A percentile compares a stretch with the other conserved stretches of the same genome.
phyloP scores from a whole-genome alignment of 1,139 yeast genomes.

The Suhomyces ambrosiae region DNA sequence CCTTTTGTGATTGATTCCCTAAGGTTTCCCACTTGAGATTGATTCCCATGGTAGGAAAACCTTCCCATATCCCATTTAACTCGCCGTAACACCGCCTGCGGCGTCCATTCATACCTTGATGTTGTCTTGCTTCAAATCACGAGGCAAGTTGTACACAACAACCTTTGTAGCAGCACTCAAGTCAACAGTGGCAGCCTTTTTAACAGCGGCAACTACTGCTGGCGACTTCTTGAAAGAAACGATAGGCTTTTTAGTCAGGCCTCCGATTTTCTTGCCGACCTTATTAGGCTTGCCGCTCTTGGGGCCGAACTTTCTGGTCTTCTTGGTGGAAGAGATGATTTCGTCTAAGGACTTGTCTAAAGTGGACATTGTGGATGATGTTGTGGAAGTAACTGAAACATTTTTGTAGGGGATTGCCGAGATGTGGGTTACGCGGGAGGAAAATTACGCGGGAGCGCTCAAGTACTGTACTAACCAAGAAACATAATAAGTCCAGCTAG shows the following conservation, averaged over 20 bases:
- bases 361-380: slow-evolving; percentile 40
- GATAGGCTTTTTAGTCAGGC: slow-evolving; percentile 33
- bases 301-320: slow-evolving; percentile 22
- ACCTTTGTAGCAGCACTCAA: slow-evolving; percentile 70
- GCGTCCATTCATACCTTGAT: slow-evolving; percentile 64
- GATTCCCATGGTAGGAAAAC: too few relatives aligned
- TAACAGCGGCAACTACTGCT: slow-evolving; percentile 34
- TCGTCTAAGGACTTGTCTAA: slow-evolving; percentile 96
- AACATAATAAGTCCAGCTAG: too few relatives aligned
- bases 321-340: slow-evolving; percentile 72
- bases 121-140: slow-evolving; percentile 74
- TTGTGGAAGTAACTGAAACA: neutral
- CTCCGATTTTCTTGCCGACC: slow-evolving; percentile 37
- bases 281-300: slow-evolving; percentile 34
- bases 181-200: slow-evolving; percentile 37
- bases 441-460: neutral
- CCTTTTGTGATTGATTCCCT: neutral
- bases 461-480: neutral
- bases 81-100: neutral
- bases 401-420: neutral
- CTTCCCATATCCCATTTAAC: slow-evolving; percentile 5
- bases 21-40: slow-evolving; percentile 1
- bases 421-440: neutral
- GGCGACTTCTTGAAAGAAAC: slow-evolving; percentile 43
- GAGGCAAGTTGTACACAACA: slow-evolving; percentile 76